Evolutionary conservation across 768 basidiomycete genomes (phyloP), one percentile per base, ranked within the genome.

Genomic region (Zangia roseola): DNA sequence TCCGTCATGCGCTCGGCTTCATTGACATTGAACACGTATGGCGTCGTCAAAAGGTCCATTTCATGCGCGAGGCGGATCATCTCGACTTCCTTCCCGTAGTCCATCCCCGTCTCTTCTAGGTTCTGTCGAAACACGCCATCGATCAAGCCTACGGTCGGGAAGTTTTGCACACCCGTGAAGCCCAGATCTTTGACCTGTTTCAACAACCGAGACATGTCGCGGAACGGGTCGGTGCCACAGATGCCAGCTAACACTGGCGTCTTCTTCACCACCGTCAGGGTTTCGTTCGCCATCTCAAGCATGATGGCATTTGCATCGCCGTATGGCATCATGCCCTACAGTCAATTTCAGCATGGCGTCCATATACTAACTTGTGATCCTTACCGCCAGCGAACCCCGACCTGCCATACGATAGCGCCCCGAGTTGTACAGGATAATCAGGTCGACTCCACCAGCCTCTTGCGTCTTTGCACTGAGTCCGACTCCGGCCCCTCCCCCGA

Each of bases 361-460:
- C 14, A 9, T 28, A 41, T 20, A 44, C 19, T n/a, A 26, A 36
- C 10, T 25, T 37, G 31, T n/a, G 40, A 12, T 21, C 38, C 65
- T 47, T 47, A 59, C 63, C 26, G 65, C 63, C 31, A 64, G 43
- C 20, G 60, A 64, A n/a, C 65, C 60, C 34, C 65, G 57, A n/a
- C 55, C 66, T 14, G 63, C 57, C 66, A 60, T 60, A n/a, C 58
- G 58, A 42, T 65, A 58, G 17, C 64, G 62, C 8, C 67, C 64
- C 20, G 64, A 66, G 26, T 57, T 68, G 40, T 66, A 68, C 23
- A 68, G 41, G 61, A 65, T 63, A 30, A 68, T 26, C 36, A 66
- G 44, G 41, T 66, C 63, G 10, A 54, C 52, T 24, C 66, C 50
- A 0, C 64, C 58, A 17, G 55, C 53, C 45, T 67, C 65, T 3